Conservation (phyloP, 768 basidiomycete species). For the Postia placenta region DNA sequence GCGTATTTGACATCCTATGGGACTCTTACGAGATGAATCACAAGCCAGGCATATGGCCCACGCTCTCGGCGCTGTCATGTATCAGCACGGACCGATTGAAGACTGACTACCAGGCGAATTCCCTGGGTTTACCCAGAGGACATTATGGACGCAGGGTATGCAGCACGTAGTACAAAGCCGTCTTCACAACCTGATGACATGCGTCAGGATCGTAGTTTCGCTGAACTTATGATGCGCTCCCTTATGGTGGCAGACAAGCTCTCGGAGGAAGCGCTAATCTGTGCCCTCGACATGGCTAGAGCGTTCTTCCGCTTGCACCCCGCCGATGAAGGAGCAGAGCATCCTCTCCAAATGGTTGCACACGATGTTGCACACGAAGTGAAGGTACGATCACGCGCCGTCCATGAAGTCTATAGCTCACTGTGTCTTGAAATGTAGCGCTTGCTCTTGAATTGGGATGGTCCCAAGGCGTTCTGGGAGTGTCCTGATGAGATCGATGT, state of each 20-base stretch:
- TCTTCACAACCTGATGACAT: too few species aligned
- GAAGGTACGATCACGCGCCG: constrained; percentile 43
- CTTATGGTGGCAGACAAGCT: constrained; percentile 48
- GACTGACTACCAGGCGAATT: constrained; percentile 43
- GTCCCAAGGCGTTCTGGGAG: constrained; percentile 60
- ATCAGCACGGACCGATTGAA: constrained; percentile 70
- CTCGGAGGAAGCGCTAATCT: constrained; percentile 62
- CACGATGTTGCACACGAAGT: constrained; percentile 75
- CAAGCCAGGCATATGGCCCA: constrained; percentile 60
- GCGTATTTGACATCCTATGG: constrained; percentile 78
- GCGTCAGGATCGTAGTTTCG: constrained; percentile 48
- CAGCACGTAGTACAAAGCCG: too few species aligned
- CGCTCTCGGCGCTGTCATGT: constrained; percentile 66
- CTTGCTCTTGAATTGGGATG: constrained; percentile 27
- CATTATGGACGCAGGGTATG: constrained; percentile 17
- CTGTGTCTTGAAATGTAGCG: constrained; percentile 12
- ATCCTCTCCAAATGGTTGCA: constrained; percentile 59
- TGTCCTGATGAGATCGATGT: constrained; percentile 65
- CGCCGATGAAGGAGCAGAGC: constrained; percentile 42
- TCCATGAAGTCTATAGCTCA: neutral
- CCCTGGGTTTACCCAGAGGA: constrained; percentile 24
- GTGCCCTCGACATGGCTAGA: constrained; percentile 72
- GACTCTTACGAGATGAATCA: constrained; percentile 26
- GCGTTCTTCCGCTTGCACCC: constrained; percentile 42
- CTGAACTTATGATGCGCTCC: constrained; percentile 57